These are phyloP conservation scores for Malus hybrid DNA, from an alignment of 331 rosid genomes.

Conservation along the genomic window DNA sequence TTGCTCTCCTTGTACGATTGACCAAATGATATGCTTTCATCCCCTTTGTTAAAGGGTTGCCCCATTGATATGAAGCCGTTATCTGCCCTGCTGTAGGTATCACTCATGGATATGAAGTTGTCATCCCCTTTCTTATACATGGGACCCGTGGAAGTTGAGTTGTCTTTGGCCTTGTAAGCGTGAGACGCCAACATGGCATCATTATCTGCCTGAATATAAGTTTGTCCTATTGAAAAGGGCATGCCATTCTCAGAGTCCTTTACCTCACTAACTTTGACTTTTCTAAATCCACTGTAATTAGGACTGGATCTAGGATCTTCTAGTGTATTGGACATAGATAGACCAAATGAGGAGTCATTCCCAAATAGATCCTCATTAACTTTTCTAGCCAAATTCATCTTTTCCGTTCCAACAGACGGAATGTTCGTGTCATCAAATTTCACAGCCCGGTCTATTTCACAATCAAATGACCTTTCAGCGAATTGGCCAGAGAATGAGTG, in stretches of 20 bases:
- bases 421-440: constrained; percentile 35
- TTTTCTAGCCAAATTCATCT: constrained; percentile 35
- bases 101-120: constrained; percentile 21
- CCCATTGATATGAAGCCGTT: constrained; percentile 35
- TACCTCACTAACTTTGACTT: constrained; percentile 56
- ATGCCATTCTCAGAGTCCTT: constrained; percentile 51
- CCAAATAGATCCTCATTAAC: constrained; percentile 37
- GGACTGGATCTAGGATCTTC: constrained; percentile 39
- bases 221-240: constrained; percentile 21
- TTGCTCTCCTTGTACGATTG: constrained; percentile 32
- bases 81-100: constrained; percentile 28
- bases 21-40: constrained; percentile 17
- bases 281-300: constrained; percentile 47
- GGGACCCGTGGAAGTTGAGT: constrained; percentile 31
- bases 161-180: constrained; percentile 21
- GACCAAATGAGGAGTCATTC: constrained; percentile 37
- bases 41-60: constrained; percentile 38
- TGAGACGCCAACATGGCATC: constrained; percentile 19
- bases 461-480: constrained; percentile 38
- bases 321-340: constrained; percentile 43
- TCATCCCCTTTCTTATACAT: constrained; percentile 36
- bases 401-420: constrained; percentile 22
- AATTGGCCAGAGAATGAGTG: constrained; percentile 44
- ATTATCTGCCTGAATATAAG: constrained; percentile 29
- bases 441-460: constrained; percentile 23